Evolutionary conservation across 129 eudicot genomes (phyloP), one percentile per base, ranked within the genome.

Genomic region (Scalesia atractyloides): DNA sequence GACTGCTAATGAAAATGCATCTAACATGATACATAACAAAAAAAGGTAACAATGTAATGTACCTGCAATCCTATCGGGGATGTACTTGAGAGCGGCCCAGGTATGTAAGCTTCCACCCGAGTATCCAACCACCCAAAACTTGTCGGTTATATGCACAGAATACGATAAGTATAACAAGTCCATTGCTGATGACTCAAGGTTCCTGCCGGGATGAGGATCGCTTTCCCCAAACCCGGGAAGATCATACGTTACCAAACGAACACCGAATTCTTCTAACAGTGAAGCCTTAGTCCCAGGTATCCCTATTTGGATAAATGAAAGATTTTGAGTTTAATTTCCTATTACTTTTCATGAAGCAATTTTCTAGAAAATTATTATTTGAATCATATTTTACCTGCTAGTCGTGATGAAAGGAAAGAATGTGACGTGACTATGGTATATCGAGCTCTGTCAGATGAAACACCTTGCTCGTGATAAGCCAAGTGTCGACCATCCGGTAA

Each of bases 211-310:
- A 79, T 92, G 95, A 67, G 96, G 92, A 89, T 89, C 96, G 72
- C 98, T 92, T 82, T 89, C 98, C 53, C 98, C 98, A 78, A 92
- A 87, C n/a, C 98, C 98, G n/a, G 98, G 98, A 78, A 89, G 85
- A 81, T 92, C 98, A 79, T 87, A 89, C 43, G 92, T 76, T 73
- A 92, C 84, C 79, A 92, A 64, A 51, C 95, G 90, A 74, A 89
- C 61, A 20, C 98, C 98, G 68, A 83, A 92, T 64, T 89, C 95
- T 78, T 89, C 75, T 69, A 92, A 76, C 51, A 92, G 72, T 8
- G 98, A 85, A 73, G 22, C 77, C 84, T 86, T 89, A 61, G 89
- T 59, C 51, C 98, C 96, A 70, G 98, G 96, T 75, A 92, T 82
- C 71, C 98, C 98, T 89, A 75, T 73, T 84, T 73, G 8, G 54